Evolutionary conservation across 2,329 filamentous ascomycete genomes (phyloP).

Genomic region (Botrytis cinerea): DNA sequence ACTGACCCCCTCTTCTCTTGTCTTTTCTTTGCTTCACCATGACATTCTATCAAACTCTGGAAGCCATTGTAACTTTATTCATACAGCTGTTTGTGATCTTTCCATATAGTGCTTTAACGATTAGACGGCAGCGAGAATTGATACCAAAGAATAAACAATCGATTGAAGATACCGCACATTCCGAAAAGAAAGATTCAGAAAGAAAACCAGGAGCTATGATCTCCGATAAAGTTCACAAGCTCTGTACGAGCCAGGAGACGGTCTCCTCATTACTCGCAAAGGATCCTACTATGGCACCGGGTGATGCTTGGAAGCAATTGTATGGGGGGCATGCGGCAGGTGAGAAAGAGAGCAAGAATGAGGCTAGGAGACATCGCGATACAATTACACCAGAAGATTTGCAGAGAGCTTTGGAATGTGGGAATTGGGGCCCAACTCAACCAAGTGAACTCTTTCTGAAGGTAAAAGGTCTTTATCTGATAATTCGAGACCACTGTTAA

Average conservation of each 20-base stretch:
- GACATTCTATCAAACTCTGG: constrained; percentile 25
- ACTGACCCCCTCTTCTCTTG: background rate
- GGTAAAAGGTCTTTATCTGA: constrained; percentile 42
- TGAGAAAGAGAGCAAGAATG: constrained; percentile 31
- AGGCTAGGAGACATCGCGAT: constrained; percentile 32
- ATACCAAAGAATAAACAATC: background rate
- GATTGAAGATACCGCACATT: constrained; percentile 1
- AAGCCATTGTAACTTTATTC: constrained; percentile 31
- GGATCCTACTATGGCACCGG: constrained; percentile 54
- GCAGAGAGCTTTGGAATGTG: constrained; percentile 58
- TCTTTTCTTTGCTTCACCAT: constrained; percentile 24
- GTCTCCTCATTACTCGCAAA: constrained; percentile 60
- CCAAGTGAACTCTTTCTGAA: constrained; percentile 69
- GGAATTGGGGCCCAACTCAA: constrained; percentile 63
- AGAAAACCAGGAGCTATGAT: constrained; percentile 41
- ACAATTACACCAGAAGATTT: constrained; percentile 47
- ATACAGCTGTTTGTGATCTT: constrained; percentile 41
- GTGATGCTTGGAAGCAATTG: constrained; percentile 56
- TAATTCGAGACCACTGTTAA: constrained; percentile 12
- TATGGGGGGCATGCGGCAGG: constrained; percentile 45
- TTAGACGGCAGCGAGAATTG: constrained; percentile 33
- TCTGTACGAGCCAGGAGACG: constrained; percentile 55
- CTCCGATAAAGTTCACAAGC: constrained; percentile 50
- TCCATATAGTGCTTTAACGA: constrained; percentile 40
- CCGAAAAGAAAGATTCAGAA: background rate